A percentile compares a stretch with the other conserved stretches of the same genome.
phyloP scores from a whole-genome alignment of 2,329 filamentous ascomycete species.

The Camptophora hylomeconis region DNA sequence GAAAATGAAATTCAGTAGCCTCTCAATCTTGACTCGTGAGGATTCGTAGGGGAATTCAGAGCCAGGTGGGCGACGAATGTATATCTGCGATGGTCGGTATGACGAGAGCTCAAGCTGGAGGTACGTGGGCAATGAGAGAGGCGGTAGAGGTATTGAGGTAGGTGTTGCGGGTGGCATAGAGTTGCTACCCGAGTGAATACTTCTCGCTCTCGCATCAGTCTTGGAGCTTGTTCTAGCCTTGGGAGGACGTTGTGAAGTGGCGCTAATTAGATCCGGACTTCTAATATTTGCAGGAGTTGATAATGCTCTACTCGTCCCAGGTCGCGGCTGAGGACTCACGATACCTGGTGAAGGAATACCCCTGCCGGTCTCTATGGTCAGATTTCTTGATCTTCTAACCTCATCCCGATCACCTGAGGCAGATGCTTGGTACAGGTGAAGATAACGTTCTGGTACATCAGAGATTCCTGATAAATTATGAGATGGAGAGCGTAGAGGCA shows the following conservation, averaged over 20 bases:
- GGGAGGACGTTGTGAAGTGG: slow-evolving; percentile 1
- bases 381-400: slow-evolving; percentile 8
- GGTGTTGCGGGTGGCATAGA: slow-evolving; percentile 35
- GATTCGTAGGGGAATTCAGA: slow-evolving; percentile 74
- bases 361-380: slow-evolving; percentile 12
- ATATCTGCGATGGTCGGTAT: slow-evolving; percentile 46
- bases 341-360: too few species aligned
- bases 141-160: slow-evolving; percentile 44
- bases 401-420: too few species aligned
- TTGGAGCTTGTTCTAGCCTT: slow-evolving; percentile 1
- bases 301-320: slow-evolving; percentile 5
- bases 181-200: slow-evolving; percentile 11
- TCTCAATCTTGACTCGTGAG: slow-evolving; percentile 79
- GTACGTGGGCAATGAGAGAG: slow-evolving; percentile 51
- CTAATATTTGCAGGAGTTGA: slow-evolving; percentile 5
- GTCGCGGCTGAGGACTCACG: slow-evolving; percentile 9
- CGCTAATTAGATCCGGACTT: slow-evolving; percentile 1
- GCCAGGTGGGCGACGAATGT: slow-evolving; percentile 45
- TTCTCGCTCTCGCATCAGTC: slow-evolving; percentile 1
- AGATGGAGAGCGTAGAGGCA: too few species aligned
- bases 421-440: too few species aligned
- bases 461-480: too few species aligned
- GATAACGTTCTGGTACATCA: too few species aligned
- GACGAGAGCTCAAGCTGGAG: slow-evolving; percentile 53
- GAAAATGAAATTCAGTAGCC: slow-evolving; percentile 75